phyloP scores from a whole-genome alignment of 768 basidiomycete species.

The Leccinum broughii region DNA sequence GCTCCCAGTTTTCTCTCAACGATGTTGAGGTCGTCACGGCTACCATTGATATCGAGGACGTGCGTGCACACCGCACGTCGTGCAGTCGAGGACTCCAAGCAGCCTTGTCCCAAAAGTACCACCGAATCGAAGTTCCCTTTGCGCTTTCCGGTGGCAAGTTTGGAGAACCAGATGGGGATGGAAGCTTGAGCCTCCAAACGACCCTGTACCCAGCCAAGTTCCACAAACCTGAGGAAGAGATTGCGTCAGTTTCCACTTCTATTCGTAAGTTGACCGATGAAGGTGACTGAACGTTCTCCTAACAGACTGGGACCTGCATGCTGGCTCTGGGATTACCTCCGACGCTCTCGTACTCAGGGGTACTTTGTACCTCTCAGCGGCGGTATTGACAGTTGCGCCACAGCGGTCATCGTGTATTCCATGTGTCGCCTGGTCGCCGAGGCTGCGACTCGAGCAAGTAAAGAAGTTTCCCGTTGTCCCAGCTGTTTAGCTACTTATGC shows the following conservation, averaged over 20 bases:
- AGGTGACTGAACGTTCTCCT: not conserved
- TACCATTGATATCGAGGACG: conserved; percentile 96
- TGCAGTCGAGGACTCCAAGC: conserved; percentile 92
- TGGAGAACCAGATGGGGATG: conserved; percentile 58
- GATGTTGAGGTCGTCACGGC: conserved; percentile 97
- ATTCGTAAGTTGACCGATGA: not conserved
- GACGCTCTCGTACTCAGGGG: conserved; percentile 89
- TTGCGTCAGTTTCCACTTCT: conserved; percentile 65
- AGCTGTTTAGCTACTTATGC: not conserved
- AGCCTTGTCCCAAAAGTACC: conserved; percentile 69
- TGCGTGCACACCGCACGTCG: conserved; percentile 82
- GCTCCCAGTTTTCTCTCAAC: conserved; percentile 91
- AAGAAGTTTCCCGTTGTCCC: conserved; percentile 16
- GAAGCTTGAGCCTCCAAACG: conserved; percentile 50
- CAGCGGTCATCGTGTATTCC: conserved; percentile 91
- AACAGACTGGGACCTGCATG: conserved; percentile 92
- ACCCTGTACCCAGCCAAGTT: conserved; percentile 43
- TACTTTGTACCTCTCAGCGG: conserved; percentile 96
- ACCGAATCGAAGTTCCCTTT: conserved; percentile 80
- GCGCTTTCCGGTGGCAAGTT: conserved; percentile 76
- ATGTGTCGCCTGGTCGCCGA: conserved; percentile 93
- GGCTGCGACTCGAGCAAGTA: conserved; percentile 73
- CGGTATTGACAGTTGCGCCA: conserved; percentile 97
- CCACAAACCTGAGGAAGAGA: conserved; percentile 93
- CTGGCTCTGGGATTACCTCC: conserved; percentile 99